A percentile compares a stretch with the other conserved stretches of the same genome.
These are phyloP conservation scores for Stemphylium vesicarium DNA, from an alignment of 2,329 filamentous ascomycete genomes.

Conservation along the genomic window DNA sequence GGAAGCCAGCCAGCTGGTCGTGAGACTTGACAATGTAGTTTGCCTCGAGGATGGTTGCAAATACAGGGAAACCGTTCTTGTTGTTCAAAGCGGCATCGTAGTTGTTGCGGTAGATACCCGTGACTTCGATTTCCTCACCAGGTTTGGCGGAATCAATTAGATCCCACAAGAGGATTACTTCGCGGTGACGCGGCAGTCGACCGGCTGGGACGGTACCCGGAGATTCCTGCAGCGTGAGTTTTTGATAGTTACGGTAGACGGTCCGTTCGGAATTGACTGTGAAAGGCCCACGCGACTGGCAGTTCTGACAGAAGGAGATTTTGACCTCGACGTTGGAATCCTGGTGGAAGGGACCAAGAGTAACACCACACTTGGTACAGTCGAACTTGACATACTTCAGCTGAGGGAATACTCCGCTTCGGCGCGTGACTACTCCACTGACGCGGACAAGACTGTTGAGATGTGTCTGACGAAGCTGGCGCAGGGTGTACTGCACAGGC, in stretches of 20 bases:
- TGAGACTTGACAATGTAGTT: constrained; percentile 98
- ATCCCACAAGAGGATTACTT: constrained; percentile 96
- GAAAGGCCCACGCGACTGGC: constrained; percentile 93
- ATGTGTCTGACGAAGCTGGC: constrained; percentile 92
- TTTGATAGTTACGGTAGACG: constrained; percentile 98
- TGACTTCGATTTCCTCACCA: constrained; percentile 96
- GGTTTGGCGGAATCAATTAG: constrained; percentile 96
- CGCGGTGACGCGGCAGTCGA: constrained; percentile 87
- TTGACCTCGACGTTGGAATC: constrained; percentile 97
- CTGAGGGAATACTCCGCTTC: constrained; percentile 95
- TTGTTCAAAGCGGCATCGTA: constrained; percentile 98
- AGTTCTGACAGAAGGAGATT: constrained; percentile 94
- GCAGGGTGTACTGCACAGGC: constrained; percentile 91
- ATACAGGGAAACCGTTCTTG: constrained; percentile 97
- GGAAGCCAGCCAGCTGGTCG: constrained; percentile 95
- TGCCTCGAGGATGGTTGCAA: constrained; percentile 95
- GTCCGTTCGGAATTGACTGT: constrained; percentile 97
- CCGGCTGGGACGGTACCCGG: constrained; percentile 96
- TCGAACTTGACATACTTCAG: constrained; percentile 99
- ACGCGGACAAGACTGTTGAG: constrained; percentile 95
- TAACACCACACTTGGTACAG: constrained; percentile 90
- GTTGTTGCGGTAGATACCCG: constrained; percentile 96
- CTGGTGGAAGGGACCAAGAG: constrained; percentile 94
- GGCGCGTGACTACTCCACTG: constrained; percentile 90
- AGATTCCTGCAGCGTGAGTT: constrained; percentile 94